phyloP scores from a whole-genome alignment of 2,329 filamentous ascomycete genomes.

The Pochonia chlamydosporia region DNA sequence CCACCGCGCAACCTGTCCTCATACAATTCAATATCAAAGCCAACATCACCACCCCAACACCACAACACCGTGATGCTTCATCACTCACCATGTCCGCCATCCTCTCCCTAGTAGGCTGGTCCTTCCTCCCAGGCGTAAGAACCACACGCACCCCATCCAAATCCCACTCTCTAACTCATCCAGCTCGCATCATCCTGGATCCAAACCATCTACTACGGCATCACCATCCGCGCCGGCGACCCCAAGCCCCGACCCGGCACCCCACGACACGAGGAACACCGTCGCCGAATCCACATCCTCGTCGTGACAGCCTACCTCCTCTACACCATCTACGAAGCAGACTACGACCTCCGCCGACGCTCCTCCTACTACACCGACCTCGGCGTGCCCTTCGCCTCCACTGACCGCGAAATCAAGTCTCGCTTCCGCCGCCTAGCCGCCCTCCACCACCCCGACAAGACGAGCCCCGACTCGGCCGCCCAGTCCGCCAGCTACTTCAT shows the following conservation, averaged over 20 bases:
- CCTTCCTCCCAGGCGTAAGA: conserved; percentile 48
- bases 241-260: conserved; percentile 67
- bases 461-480: conserved; percentile 30
- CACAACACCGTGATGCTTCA: conserved; percentile 12
- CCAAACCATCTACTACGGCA: conserved; percentile 77
- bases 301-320: conserved; percentile 80
- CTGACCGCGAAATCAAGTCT: conserved; percentile 74
- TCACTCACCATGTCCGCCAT: conserved; percentile 40
- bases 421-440: conserved; percentile 74
- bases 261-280: conserved; percentile 65
- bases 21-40: not conserved
- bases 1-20: not conserved
- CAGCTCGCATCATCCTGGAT: conserved; percentile 73
- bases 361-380: conserved; percentile 78
- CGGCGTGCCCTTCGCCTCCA: conserved; percentile 60
- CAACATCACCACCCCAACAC: not conserved
- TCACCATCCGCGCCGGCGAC: conserved; percentile 85
- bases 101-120: conserved; percentile 51
- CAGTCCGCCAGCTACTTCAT: conserved; percentile 57
- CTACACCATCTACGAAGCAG: conserved; percentile 90
- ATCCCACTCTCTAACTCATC: not conserved
- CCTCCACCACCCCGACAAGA: conserved; percentile 80
- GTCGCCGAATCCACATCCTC: conserved; percentile 74
- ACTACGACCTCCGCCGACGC: conserved; percentile 66
- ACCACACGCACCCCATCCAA: not conserved